Evolutionary conservation across 2,329 filamentous ascomycete genomes (phyloP), one percentile per base, ranked within the genome.

Genomic region (Cladosporium sp.): DNA sequence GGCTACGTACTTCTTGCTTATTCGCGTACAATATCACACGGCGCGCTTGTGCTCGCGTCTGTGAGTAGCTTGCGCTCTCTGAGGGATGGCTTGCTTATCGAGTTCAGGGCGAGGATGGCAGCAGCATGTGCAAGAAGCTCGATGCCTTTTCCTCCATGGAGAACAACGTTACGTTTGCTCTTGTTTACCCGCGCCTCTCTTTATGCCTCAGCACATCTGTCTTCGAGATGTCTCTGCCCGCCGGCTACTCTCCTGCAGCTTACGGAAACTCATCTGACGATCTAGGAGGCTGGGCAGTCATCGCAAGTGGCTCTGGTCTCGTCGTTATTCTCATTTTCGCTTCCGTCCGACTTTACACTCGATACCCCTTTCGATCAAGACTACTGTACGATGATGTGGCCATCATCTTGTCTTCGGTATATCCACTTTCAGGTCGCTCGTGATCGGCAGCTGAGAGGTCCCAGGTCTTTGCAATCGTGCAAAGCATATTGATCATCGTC

Each of bases 241-340:
- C 43, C 13, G 50, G 43, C 22, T 41, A 52, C 8, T 52, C 44
- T 14, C 43, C 43, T 34, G 14, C 43, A 16, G 43, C 43, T 8
- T 46, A 42, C 31, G 38, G 43, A 7, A 46, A 41, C 28, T 42
- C 43, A 13, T 28, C 43, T 8, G 35, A 52, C 11, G 50, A 46
- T 22, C 43, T 32, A 35, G 31, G 43, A 18, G 43, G 50, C 14
- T 46, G 43, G 35, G 43, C 35, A 4, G 38, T 46, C 4, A 18
- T 52, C 7, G 37, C 50, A 5, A 46, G 43, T 16, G 28, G 43
- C 14, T 35, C 41, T 19, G 50, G 43, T 18, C 43, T 52, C 18
- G 50, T 52, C 28, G 32, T 42, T 18, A 42, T 46, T 22, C 9
- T 46, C 19, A 35, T 52, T 16, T 42, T 52, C 13, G 49, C 49